Base-by-base conservation (phyloP, 768 basidiomycete species). In the Tremella fuciformis region DNA sequence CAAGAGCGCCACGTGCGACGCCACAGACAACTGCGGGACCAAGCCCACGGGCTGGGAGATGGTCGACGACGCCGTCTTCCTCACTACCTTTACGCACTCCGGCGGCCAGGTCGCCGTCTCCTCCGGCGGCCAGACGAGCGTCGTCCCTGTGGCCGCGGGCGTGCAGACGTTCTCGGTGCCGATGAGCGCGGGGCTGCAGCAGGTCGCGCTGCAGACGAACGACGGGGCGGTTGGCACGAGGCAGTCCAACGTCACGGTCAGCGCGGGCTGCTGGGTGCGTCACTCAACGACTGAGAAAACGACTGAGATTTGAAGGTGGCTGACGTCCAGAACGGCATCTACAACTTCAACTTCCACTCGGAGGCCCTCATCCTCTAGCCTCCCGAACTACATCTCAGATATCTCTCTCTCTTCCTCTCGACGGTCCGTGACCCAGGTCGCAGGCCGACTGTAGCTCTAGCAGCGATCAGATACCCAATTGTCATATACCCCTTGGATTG, bases 291-390 rank as follows among this genome's bases (percentile, higher is more conserved):
- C 29, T 34, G 4, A 4, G 29, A 4, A 11, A 34, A 11, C 29
- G 29, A 34, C 29, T 34, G 29, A 11, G 29, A 34, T 34, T 4
- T 34, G 29, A 34, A 34, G 29, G 29, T 4, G 6, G 34, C 13
- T 44, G 57, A 19, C 38, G 26, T n/a, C 18, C 56, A 70, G 71
- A 69, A 69, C 39, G 70, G 72, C 13, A 73, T 69, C 6, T 76
- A 76, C 62, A 76, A 76, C 65, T 76, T 65, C 64, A 75, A 76
- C 53, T 71, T 70, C 57, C 67, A 74, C 48, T 60, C 70, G 3
- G 73, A 71, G 6, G 50, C 65, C 1, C 18, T 74, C 39, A 57
- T 49, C n/a, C 59, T 59, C 26, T 62, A 55, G 46, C n/a, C 39
- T 34, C 29, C 29, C 29, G 11, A 11, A 34, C 11, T 4, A 34